Conservation (phyloP, 1,284 basidiomycete genomes). For the Afroboletus lepidellus region DNA sequence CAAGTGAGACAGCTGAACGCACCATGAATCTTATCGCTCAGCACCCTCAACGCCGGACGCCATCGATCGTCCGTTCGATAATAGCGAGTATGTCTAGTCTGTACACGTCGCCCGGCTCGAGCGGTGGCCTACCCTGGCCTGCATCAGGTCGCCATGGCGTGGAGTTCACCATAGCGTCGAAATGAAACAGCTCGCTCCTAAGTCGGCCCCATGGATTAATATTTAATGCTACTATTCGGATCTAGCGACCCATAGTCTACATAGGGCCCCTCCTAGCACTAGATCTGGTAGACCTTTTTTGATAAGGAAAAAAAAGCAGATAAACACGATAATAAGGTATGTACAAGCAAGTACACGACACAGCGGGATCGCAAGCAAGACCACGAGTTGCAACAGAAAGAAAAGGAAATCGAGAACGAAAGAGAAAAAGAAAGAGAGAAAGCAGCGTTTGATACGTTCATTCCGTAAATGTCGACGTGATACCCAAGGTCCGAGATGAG, state of each 20-base stretch:
- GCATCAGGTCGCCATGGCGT: slow-evolving; percentile 23
- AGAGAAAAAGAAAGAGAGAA: neutral
- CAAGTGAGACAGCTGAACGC: neutral
- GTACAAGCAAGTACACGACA: slow-evolving; percentile 35
- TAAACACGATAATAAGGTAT: slow-evolving; percentile 38
- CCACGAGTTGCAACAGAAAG: slow-evolving; percentile 11
- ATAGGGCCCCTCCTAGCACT: slow-evolving; percentile 1
- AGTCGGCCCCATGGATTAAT: neutral
- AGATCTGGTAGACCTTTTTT: slow-evolving; percentile 2
- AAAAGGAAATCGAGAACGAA: neutral
- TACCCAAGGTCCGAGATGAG: slow-evolving; percentile 11
- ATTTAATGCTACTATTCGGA: slow-evolving; percentile 3
- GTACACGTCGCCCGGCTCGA: slow-evolving; percentile 24
- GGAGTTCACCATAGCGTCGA: neutral
- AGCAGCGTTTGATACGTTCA: slow-evolving; percentile 7
- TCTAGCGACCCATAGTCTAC: slow-evolving; percentile 4
- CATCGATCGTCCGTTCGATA: slow-evolving; percentile 56
- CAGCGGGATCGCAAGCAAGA: slow-evolving; percentile 28
- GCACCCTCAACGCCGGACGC: slow-evolving; percentile 50
- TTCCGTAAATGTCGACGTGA: slow-evolving; percentile 22
- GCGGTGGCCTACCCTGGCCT: slow-evolving; percentile 14
- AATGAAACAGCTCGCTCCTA: neutral
- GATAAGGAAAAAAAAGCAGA: slow-evolving; percentile 10
- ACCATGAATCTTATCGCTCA: slow-evolving; percentile 74
- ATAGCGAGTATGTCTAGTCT: slow-evolving; percentile 45